Evolutionary conservation across 1,284 basidiomycete species (phyloP), one percentile per base, ranked within the genome.

Genomic region (Heterobasidion parviporum): DNA sequence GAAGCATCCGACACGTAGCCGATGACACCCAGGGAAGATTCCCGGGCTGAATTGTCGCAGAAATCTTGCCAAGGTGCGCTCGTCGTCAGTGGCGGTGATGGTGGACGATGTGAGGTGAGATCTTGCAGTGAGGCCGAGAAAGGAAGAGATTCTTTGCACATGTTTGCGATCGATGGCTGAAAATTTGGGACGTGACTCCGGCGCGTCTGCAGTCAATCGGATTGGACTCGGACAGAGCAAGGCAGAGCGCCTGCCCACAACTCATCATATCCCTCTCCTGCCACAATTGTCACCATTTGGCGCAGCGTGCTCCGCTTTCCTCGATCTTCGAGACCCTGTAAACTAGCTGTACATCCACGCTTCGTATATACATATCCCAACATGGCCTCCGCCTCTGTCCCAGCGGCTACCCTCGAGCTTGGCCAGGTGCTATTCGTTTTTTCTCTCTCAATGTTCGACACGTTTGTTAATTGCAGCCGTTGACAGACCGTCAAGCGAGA

Each of bases 401-500:
- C 60, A 56, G 52, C 65, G 52, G 66, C 67, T 58, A 70, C 65
- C 20, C 66, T 72, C 59, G 71, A 72, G 64, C 67, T 72, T 54
- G 71, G 63, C 10, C 66, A 68, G 66, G 66, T 68, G 57, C 26
- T 33, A 59, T 54, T n/a, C 26, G 16, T 8, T 50, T 41, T 45
- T 46, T 26, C 6, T 10, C n/a, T 15, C 33, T 20, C 46, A 47
- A n/a, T 45, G 14, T 33, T n/a, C 54, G 46, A 58, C 38, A 35
- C 34, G 18, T 12, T 33, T 26, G 18, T 57, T 55, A n/a, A 46
- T 54, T 33, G 16, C 26, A 26, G 33, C 26, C 26, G 26, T 26
- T 8, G 9, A 35, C 68, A 94, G 90, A 98, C 96, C 35, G 87
- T 82, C 65, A 98, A 98, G 73, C 84, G 95, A 67, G 96, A 98